These are phyloP conservation scores for Arthrobotrys musiformis DNA, from an alignment of 2,329 filamentous ascomycete species.

Conservation along the genomic window DNA sequence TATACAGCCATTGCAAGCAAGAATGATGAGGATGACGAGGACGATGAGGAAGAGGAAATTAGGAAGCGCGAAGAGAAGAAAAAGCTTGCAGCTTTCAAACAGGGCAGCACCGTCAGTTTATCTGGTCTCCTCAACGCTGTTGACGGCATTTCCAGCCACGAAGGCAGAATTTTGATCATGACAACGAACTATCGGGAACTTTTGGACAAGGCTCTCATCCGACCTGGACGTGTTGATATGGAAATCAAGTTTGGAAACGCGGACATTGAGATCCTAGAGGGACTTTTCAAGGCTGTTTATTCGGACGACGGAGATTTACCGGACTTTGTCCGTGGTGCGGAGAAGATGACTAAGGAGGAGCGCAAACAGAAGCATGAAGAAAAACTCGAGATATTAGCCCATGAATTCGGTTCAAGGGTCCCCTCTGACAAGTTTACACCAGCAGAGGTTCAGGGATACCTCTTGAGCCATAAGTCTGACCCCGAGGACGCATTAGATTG, in stretches of 20 bases:
- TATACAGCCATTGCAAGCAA: conserved; percentile 28
- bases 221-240: conserved; percentile 63
- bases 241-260: conserved; percentile 70
- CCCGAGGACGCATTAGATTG: conserved; percentile 66
- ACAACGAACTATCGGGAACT: conserved; percentile 60
- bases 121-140: conserved; percentile 85
- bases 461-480: conserved; percentile 69
- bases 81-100: conserved; percentile 29
- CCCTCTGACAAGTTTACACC: conserved; percentile 70
- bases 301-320: conserved; percentile 62
- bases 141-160: conserved; percentile 76
- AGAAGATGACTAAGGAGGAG: conserved; percentile 61
- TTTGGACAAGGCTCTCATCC: conserved; percentile 60
- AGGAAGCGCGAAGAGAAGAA: conserved; percentile 51
- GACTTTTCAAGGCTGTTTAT: conserved; percentile 72
- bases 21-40: conserved; percentile 50
- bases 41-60: conserved; percentile 44
- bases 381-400: conserved; percentile 63
- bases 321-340: conserved; percentile 20
- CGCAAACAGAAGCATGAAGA: conserved; percentile 64
- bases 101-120: conserved; percentile 66
- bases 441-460: conserved; percentile 71
- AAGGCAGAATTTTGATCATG: conserved; percentile 62
- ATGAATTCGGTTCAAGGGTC: conserved; percentile 67
- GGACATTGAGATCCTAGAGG: conserved; percentile 67